phyloP scores from a whole-genome alignment of 352 stramenopile species.

The Globisporangium alternatum region DNA sequence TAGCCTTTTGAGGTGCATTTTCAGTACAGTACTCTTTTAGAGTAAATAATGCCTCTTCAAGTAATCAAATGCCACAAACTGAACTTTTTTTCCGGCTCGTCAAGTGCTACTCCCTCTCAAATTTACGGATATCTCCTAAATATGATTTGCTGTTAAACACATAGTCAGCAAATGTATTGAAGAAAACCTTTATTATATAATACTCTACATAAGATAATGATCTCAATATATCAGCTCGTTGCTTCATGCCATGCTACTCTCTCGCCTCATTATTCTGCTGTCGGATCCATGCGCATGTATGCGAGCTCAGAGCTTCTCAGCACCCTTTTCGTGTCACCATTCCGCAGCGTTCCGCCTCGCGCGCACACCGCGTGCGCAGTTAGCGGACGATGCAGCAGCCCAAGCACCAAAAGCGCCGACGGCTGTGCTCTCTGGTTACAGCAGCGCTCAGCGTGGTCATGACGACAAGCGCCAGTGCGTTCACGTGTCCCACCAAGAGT shows the following conservation, averaged over 20 bases:
- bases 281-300: neutral
- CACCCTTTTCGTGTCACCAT: neutral
- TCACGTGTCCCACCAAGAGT: conserved; percentile 12
- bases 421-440: neutral
- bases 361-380: neutral
- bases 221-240: neutral
- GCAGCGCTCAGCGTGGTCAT: neutral
- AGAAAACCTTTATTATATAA: neutral
- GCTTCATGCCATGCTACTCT: neutral
- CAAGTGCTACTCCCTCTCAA: no score
- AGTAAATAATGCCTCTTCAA: no score
- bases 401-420: neutral
- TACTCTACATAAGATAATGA: neutral
- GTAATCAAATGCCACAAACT: no score
- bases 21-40: no score
- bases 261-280: neutral
- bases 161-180: neutral
- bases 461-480: neutral
- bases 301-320: neutral
- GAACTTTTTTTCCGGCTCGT: no score
- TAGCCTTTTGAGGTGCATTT: no score
- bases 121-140: neutral
- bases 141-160: neutral
- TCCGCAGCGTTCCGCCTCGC: neutral
- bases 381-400: neutral